Evolutionary conservation across 768 basidiomycete genomes (phyloP).

Genomic region (Thelephora ganbajun): DNA sequence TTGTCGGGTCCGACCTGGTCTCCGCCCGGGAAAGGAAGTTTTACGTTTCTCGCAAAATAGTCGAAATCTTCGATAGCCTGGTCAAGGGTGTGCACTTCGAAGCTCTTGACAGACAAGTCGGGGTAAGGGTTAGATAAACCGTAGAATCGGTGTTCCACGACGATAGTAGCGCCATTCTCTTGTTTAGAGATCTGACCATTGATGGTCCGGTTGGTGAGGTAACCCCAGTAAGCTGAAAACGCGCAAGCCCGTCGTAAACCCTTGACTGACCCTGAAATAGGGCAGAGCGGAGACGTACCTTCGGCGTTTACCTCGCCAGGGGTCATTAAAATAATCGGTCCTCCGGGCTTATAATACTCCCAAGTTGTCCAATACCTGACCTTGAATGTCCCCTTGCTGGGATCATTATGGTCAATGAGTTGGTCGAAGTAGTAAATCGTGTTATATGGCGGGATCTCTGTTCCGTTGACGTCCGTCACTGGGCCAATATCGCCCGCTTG

Average conservation of each 20-base stretch:
- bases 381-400: constrained; percentile 55
- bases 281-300: constrained; percentile 14
- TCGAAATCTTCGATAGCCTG: constrained; percentile 65
- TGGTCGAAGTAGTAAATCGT: constrained; percentile 40
- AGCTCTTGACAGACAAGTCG: constrained; percentile 42
- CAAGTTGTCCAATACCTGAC: constrained; percentile 63
- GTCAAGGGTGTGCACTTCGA: constrained; percentile 50
- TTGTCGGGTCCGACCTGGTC: constrained; percentile 39
- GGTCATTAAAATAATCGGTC: constrained; percentile 50
- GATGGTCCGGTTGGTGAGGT: constrained; percentile 51
- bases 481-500: not conserved
- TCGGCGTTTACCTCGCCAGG: constrained; percentile 52
- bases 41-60: constrained; percentile 53
- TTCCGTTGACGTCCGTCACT: constrained; percentile 13
- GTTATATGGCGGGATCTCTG: constrained; percentile 17
- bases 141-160: constrained; percentile 65
- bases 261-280: not conserved
- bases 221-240: constrained; percentile 23
- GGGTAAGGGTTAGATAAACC: constrained; percentile 57
- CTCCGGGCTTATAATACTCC: constrained; percentile 45
- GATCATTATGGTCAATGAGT: constrained; percentile 37
- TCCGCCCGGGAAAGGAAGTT: constrained; percentile 55
- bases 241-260: no score
- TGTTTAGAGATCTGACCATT: constrained; percentile 54
- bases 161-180: constrained; percentile 45